A percentile compares a stretch with the other conserved stretches of the same genome.
phyloP scores from a whole-genome alignment of 805 yeast species.

The Monosporozyma aerobia region DNA sequence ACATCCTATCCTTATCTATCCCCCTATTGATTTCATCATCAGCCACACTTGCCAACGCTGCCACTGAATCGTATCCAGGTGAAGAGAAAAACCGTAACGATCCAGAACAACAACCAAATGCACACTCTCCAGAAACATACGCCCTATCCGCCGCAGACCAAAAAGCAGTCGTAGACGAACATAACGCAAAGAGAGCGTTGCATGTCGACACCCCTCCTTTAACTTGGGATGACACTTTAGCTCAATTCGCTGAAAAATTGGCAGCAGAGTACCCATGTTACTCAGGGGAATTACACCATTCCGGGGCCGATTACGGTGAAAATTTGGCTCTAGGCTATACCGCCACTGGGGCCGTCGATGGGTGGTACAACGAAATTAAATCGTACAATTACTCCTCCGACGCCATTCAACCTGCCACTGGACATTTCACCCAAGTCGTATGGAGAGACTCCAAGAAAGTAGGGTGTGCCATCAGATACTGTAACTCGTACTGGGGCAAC shows the following conservation, averaged over 20 bases:
- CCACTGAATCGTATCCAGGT: not conserved
- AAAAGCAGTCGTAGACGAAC: not conserved
- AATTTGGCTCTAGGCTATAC: slow-evolving; percentile 61
- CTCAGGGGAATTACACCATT: slow-evolving; percentile 47
- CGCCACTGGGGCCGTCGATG: slow-evolving; percentile 42
- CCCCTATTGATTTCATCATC: too few relatives aligned
- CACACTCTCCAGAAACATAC: not conserved
- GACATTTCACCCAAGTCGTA: slow-evolving; percentile 73
- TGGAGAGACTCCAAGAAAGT: slow-evolving; percentile 54
- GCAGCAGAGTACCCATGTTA: slow-evolving; percentile 44
- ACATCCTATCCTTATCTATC: not conserved
- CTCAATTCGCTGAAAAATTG: slow-evolving; percentile 41
- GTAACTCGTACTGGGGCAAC: slow-evolving; percentile 44
- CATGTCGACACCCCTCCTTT: slow-evolving; percentile 27
- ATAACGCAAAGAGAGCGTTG: slow-evolving; percentile 38
- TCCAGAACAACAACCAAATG: not conserved
- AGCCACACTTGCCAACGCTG: not conserved
- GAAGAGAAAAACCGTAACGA: not conserved
- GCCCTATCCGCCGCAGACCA: not conserved
- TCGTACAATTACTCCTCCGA: slow-evolving; percentile 43
- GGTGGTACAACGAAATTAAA: slow-evolving; percentile 64
- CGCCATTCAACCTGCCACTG: slow-evolving; percentile 37
- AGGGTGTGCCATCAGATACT: slow-evolving; percentile 63
- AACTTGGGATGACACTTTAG: slow-evolving; percentile 40
- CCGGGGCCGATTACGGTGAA: slow-evolving; percentile 53